A percentile compares a stretch with the other conserved stretches of the same genome.
phyloP scores from a whole-genome alignment of 2,329 filamentous ascomycete species.

The Lachnellula willkommii region DNA sequence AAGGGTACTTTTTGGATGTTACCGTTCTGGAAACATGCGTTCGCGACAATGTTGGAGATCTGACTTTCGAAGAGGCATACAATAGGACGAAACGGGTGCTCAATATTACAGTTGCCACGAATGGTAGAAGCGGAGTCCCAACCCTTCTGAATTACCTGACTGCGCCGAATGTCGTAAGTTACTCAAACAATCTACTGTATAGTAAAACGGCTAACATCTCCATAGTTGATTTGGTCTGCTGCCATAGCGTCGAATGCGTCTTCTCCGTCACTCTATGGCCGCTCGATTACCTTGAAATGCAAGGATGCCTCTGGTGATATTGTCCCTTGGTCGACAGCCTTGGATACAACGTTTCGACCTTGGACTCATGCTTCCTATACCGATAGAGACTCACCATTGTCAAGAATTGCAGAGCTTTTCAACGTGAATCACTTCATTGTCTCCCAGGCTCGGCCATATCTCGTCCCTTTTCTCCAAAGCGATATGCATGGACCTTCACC shows the following conservation, averaged over 20 bases:
- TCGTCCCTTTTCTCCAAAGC: constrained; percentile 77
- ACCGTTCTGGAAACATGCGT: constrained; percentile 79
- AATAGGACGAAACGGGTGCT: constrained; percentile 76
- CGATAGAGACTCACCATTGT: constrained; percentile 53
- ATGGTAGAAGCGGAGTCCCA: constrained; percentile 68
- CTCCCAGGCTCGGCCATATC: constrained; percentile 83
- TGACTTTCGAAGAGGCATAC: constrained; percentile 93
- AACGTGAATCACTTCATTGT: constrained; percentile 89
- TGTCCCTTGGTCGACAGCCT: constrained; percentile 50
- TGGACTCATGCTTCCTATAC: constrained; percentile 50
- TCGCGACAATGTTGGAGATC: constrained; percentile 74
- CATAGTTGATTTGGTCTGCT: constrained; percentile 55
- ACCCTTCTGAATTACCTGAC: constrained; percentile 88
- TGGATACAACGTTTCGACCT: constrained; percentile 47
- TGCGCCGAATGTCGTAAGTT: constrained; percentile 80
- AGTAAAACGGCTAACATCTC: neutral
- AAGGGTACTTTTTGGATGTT: constrained; percentile 81
- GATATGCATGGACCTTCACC: constrained; percentile 72
- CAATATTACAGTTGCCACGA: constrained; percentile 85
- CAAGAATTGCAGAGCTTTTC: constrained; percentile 60
- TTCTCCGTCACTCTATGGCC: constrained; percentile 43
- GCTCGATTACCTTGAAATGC: constrained; percentile 51
- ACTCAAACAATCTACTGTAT: neutral
- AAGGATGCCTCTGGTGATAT: constrained; percentile 57
- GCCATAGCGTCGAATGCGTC: constrained; percentile 53